phyloP scores from a whole-genome alignment of 148 eudicot species.

The Nepenthes gracilis region DNA sequence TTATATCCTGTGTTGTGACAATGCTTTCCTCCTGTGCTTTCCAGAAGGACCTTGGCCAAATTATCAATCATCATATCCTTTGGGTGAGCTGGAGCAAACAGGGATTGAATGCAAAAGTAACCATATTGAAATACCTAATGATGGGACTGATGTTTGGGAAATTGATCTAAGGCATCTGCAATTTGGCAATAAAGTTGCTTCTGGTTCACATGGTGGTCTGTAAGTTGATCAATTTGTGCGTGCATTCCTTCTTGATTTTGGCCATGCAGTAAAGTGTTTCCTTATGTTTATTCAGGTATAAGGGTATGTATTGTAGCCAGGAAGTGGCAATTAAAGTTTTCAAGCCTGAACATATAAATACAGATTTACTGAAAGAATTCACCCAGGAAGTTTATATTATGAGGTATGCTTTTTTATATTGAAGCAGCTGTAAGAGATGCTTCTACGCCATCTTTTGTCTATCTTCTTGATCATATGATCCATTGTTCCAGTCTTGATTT shows the following conservation, averaged over 20 bases:
- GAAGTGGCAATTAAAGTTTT: slow-evolving; percentile 95
- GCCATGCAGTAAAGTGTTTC: not conserved
- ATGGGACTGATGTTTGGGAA: slow-evolving; percentile 98
- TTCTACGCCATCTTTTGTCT: not conserved
- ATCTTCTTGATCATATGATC: no score
- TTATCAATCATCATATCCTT: slow-evolving; percentile 40
- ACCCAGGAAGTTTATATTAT: slow-evolving; percentile 96
- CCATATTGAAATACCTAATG: slow-evolving; percentile 79
- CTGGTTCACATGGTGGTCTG: slow-evolving; percentile 98
- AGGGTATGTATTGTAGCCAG: slow-evolving; percentile 84
- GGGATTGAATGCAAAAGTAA: slow-evolving; percentile 35
- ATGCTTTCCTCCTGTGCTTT: slow-evolving; percentile 6
- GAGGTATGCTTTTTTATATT: slow-evolving; percentile 35
- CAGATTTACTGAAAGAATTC: slow-evolving; percentile 83
- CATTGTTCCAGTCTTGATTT: no score
- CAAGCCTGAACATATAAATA: slow-evolving; percentile 71
- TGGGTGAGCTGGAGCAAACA: slow-evolving; percentile 29
- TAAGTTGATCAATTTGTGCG: slow-evolving; percentile 30
- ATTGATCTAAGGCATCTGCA: slow-evolving; percentile 72
- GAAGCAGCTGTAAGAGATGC: not conserved
- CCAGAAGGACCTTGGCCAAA: slow-evolving; percentile 78
- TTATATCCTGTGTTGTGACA: not conserved
- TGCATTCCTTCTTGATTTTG: not conserved
- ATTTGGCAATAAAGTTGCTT: slow-evolving; percentile 76
- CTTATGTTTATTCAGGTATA: slow-evolving; percentile 45